phyloP scores from a whole-genome alignment of 176 grass and related monocot species.

The Oryza longistaminata region DNA sequence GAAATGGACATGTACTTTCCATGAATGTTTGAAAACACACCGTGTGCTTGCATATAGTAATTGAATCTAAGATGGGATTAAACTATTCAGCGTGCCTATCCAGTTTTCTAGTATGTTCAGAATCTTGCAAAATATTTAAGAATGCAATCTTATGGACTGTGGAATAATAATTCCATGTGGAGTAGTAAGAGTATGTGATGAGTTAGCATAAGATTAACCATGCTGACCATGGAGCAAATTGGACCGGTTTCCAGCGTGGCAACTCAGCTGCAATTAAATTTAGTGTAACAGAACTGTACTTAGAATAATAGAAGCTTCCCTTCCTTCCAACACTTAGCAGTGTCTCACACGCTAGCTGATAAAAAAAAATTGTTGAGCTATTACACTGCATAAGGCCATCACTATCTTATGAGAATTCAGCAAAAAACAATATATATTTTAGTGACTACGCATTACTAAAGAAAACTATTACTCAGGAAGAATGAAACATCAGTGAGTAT shows the following conservation, averaged over 20 bases:
- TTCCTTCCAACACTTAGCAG: slow-evolving; percentile 25
- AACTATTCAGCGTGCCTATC: slow-evolving; percentile 6
- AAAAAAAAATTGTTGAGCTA: slow-evolving; percentile 13
- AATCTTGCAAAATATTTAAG: slow-evolving; percentile 33
- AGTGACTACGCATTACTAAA: background rate
- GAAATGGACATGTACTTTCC: background rate
- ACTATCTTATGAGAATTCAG: slow-evolving; percentile 23
- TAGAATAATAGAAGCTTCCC: slow-evolving; percentile 38
- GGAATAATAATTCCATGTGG: slow-evolving; percentile 32
- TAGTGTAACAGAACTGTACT: slow-evolving; percentile 22
- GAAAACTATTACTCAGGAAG: no score
- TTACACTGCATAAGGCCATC: slow-evolving; percentile 29
- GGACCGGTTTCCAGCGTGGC: slow-evolving; percentile 51
- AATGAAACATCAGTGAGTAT: background rate
- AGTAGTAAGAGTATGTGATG: slow-evolving; percentile 11
- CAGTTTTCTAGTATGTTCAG: slow-evolving; percentile 3
- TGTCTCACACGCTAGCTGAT: slow-evolving; percentile 37
- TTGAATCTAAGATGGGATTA: background rate
- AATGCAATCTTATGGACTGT: slow-evolving; percentile 30
- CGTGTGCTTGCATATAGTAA: background rate
- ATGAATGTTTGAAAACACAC: background rate
- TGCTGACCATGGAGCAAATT: slow-evolving; percentile 37
- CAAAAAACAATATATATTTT: background rate
- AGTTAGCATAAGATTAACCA: slow-evolving; percentile 5
- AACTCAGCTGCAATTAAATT: slow-evolving; percentile 43